Base-by-base conservation (phyloP, 306 rosid genomes). In the Cicer cuneatum region DNA sequence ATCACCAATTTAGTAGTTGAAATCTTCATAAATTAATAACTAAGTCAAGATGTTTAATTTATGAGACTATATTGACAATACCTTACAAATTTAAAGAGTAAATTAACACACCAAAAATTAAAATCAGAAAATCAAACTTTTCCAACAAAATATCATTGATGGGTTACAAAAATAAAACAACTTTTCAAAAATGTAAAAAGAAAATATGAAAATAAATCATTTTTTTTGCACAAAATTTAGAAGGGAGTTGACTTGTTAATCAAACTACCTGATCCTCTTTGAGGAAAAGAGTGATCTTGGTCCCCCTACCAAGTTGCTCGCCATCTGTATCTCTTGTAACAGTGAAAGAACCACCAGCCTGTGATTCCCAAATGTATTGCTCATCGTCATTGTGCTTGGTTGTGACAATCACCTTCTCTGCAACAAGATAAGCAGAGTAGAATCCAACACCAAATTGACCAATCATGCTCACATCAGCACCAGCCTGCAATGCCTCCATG, bases 381-480 rank as follows among this genome's bases (percentile, higher is more conserved):
- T 89, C 94, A 13, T 89, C 94, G 1, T 89, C 94, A 7, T 87
- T 87, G 80, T 87, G 94, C 79, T 89, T 89, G 1, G 91, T 83
- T 3, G 88, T 85, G 8, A 89, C 91, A 66, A 87, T 82, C 5
- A 89, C 94, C 76, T 76, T 87, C 76, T 89, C 90, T 0, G 94
- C 87, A 51, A 89, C 94, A 2, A 89, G 84, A 74, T 89, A 87
- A 0, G 94, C 90, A 1, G 90, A 89, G 79, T 89, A 89, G 62
- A 87, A 89, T 8, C 91, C 93, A n/a, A 89, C 91, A 64, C 93
- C 91, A 3, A 89, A 89, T 47, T 89, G 91, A 6, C 91, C 91
- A n/a, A 89, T 89, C 94, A 89, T 89, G 79, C 90, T 87, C 1
- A 89, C 94, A 29, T 89, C 91, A 0, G 94, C 90, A 7, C 94